These are phyloP conservation scores for Crithidia acanthocephali DNA, from an alignment of 208 protist genomes.

Conservation along the genomic window DNA sequence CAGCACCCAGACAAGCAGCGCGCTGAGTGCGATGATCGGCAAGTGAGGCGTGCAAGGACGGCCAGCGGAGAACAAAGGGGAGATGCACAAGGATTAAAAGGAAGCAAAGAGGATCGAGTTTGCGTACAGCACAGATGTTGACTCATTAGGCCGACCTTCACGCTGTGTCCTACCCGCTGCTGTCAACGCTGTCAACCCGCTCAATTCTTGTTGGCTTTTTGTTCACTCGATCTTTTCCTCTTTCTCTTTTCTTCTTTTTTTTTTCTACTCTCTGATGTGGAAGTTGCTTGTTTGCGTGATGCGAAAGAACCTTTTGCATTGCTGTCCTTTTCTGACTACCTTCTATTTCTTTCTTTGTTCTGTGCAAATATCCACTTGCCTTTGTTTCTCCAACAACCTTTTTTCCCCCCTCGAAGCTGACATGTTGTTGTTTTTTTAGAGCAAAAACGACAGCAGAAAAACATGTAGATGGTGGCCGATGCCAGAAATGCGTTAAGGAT, in stretches of 20 bases:
- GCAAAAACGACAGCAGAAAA: not conserved
- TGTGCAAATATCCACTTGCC: not conserved
- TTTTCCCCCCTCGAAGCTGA: not conserved
- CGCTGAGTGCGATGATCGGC: slow-evolving; percentile 22
- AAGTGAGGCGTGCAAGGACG: slow-evolving; percentile 4
- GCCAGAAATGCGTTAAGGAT: too few relatives aligned
- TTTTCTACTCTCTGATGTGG: too few relatives aligned
- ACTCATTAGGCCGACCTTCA: too few relatives aligned
- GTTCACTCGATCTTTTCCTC: not conserved
- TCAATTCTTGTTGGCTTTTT: not conserved
- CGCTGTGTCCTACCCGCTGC: too few relatives aligned
- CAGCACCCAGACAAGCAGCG: slow-evolving; percentile 38
- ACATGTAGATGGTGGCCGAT: not conserved
- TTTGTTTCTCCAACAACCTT: not conserved
- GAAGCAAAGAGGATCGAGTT: too few relatives aligned
- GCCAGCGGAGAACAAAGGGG: too few relatives aligned
- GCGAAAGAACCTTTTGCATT: slow-evolving; percentile 6
- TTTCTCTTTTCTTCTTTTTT: too few relatives aligned
- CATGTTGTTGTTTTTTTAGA: not conserved
- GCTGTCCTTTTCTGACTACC: not conserved
- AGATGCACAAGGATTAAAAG: too few relatives aligned
- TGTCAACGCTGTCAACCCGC: too few relatives aligned
- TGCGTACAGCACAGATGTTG: too few relatives aligned
- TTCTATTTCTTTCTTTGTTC: slow-evolving; percentile 1
- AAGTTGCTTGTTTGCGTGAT: too few relatives aligned